Percentiles rank a stretch among this genome's conserved stretches.
phyloP scores from a whole-genome alignment of 352 stramenopile genomes.

The Peronospora belbahrii region DNA sequence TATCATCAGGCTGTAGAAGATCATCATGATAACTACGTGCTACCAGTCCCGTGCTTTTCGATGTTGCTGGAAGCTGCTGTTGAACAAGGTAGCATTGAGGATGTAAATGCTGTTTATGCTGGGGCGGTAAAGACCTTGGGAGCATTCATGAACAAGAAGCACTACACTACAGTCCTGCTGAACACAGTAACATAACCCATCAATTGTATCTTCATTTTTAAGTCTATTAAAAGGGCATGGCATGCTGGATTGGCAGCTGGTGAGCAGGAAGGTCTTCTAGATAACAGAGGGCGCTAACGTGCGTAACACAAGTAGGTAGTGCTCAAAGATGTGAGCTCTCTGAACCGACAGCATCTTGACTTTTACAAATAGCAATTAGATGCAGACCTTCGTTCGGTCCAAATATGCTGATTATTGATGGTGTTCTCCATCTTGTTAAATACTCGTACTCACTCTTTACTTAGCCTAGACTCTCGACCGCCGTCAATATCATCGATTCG shows the following conservation, averaged over 20 bases:
- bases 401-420: slow-evolving; percentile 8
- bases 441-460: slow-evolving; percentile 10
- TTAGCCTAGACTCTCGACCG: slow-evolving; percentile 20
- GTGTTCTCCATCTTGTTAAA: slow-evolving; percentile 12
- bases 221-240: no score
- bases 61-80: slow-evolving; percentile 31
- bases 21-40: slow-evolving; percentile 30
- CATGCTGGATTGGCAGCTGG: slow-evolving; percentile 4
- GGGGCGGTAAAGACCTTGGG: slow-evolving; percentile 25
- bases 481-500: slow-evolving; percentile 11
- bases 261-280: background rate
- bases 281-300: no score
- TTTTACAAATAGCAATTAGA: no score
- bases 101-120: slow-evolving; percentile 33
- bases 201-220: no score
- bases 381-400: slow-evolving; percentile 8
- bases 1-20: slow-evolving; percentile 16
- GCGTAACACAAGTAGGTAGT: background rate
- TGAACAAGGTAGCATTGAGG: slow-evolving; percentile 22
- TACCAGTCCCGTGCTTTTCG: slow-evolving; percentile 32
- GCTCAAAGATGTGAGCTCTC: no score
- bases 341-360: no score
- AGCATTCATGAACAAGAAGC: slow-evolving; percentile 15
- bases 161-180: slow-evolving; percentile 6
- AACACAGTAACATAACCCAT: slow-evolving; percentile 17